Percentiles rank a stretch among this genome's conserved stretches.
phyloP scores from a whole-genome alignment of 768 basidiomycete species.

The Lentinula raphanica region DNA sequence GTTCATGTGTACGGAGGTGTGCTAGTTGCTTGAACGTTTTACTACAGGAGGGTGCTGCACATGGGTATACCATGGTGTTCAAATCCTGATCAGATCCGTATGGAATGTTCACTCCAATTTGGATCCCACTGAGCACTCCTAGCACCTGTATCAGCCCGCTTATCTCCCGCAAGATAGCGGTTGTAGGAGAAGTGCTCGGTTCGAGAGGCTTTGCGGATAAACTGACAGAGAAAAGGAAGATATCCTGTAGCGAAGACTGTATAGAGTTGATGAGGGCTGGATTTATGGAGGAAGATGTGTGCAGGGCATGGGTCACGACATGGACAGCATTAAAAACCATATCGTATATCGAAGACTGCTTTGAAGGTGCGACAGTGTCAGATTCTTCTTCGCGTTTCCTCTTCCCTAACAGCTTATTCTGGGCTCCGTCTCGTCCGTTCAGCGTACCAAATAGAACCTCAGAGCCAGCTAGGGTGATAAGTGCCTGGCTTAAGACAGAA shows the following conservation, averaged over 20 bases:
- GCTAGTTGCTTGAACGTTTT: slow-evolving; percentile 70
- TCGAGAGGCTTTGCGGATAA: slow-evolving; percentile 48
- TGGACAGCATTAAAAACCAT: slow-evolving; percentile 60
- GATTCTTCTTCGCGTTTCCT: slow-evolving; percentile 54
- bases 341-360: slow-evolving; percentile 39
- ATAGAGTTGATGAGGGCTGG: slow-evolving; percentile 63
- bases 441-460: slow-evolving; percentile 61
- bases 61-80: slow-evolving; percentile 77
- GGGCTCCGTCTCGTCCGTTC: slow-evolving; percentile 57
- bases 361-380: slow-evolving; percentile 18
- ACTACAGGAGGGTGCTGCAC: slow-evolving; percentile 56
- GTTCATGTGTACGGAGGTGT: slow-evolving; percentile 67
- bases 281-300: slow-evolving; percentile 41
- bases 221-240: slow-evolving; percentile 75
- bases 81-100: slow-evolving; percentile 40
- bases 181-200: slow-evolving; percentile 45
- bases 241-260: slow-evolving; percentile 66
- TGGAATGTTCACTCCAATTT: slow-evolving; percentile 46
- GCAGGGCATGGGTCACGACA: slow-evolving; percentile 47
- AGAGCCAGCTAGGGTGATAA: slow-evolving; percentile 64
- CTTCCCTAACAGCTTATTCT: slow-evolving; percentile 65
- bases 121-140: slow-evolving; percentile 73
- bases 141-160: slow-evolving; percentile 80
- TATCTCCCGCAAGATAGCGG: slow-evolving; percentile 65
- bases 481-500: slow-evolving; percentile 49